phyloP scores from a whole-genome alignment of 2,329 filamentous ascomycete genomes.

The Blastomyces parvus region DNA sequence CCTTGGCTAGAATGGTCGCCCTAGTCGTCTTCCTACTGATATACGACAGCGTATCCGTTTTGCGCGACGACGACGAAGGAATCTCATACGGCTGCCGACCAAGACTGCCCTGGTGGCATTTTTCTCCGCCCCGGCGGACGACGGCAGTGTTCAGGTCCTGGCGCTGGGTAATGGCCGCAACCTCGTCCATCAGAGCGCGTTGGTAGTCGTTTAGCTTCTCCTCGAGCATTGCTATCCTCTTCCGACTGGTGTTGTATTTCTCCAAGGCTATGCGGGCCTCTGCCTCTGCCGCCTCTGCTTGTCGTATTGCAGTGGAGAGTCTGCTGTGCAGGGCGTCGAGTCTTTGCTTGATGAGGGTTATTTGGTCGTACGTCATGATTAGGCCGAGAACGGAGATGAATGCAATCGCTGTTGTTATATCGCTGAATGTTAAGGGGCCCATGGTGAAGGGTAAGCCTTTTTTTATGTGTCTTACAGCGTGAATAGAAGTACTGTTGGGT shows the following conservation, averaged over 20 bases:
- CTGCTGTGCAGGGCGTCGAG: neutral
- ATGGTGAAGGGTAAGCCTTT: neutral
- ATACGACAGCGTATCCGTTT: neutral
- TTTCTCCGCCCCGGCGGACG: neutral
- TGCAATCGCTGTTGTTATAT: conserved; percentile 3
- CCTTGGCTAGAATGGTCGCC: neutral
- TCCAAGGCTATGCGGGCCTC: conserved; percentile 2
- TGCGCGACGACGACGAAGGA: neutral
- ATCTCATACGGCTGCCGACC: neutral
- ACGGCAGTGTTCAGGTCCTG: neutral
- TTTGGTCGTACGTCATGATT: conserved; percentile 6
- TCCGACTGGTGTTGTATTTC: conserved; percentile 1
- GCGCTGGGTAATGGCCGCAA: neutral
- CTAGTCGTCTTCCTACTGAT: neutral
- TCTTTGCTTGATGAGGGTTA: conserved; percentile 2
- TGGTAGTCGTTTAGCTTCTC: conserved; percentile 4
- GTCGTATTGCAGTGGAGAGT: neutral
- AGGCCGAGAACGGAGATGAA: conserved; percentile 5
- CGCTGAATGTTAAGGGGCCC: neutral
- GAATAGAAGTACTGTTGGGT: neutral
- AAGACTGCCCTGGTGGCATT: neutral
- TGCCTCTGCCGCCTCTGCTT: conserved; percentile 1
- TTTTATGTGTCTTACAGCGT: neutral
- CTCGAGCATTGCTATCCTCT: conserved; percentile 2
- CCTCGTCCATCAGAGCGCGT: neutral